Percentiles rank a stretch among this genome's conserved stretches.
These are phyloP conservation scores for Globisporangium mamillatum DNA, from an alignment of 352 stramenopile species.

Conservation along the genomic window DNA sequence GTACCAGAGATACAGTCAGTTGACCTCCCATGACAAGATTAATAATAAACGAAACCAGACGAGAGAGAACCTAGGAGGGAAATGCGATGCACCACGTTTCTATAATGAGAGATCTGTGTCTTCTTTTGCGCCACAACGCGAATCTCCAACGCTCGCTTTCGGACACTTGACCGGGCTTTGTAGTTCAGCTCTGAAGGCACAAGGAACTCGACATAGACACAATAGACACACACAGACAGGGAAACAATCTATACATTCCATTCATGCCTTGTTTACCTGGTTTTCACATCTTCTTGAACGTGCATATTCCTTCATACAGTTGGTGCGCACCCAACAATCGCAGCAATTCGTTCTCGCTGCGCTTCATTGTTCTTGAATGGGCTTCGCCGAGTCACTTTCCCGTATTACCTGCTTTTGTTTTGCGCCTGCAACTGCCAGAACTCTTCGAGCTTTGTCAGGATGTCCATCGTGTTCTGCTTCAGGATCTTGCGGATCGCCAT, in stretches of 20 bases:
- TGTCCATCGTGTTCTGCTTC: conserved; percentile 82
- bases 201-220: neutral
- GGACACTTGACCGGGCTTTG: neutral
- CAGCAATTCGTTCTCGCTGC: conserved; percentile 9
- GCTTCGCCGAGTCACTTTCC: neutral
- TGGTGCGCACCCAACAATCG: neutral
- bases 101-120: neutral
- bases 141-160: too few species aligned
- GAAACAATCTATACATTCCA: neutral
- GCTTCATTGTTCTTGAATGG: neutral
- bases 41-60: conserved; percentile 5
- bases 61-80: neutral
- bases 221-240: neutral
- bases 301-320: conserved; percentile 2
- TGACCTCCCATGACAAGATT: neutral
- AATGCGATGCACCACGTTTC: neutral
- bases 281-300: neutral
- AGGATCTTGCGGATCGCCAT: conserved; percentile 81
- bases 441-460: conserved; percentile 68
- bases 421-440: conserved; percentile 60
- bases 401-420: conserved; percentile 10
- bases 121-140: too few species aligned
- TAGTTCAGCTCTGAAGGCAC: neutral
- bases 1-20: neutral
- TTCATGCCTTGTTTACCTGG: conserved; percentile 3